Conservation (phyloP, 208 protist genomes). For the Endotrypanum monterogeii region DNA sequence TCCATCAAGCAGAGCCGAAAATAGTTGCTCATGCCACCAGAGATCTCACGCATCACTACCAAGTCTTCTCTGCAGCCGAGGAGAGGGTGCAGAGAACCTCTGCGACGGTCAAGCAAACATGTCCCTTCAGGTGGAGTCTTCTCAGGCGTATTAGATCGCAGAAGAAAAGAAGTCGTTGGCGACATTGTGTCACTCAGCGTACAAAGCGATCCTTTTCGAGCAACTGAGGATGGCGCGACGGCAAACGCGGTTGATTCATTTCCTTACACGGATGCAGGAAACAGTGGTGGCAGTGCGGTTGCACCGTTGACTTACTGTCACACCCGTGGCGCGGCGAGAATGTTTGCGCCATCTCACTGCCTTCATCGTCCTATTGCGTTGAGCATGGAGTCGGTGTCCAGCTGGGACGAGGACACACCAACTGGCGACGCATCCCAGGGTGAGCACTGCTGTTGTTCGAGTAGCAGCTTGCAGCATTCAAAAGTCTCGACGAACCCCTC, state of each 20-base stretch:
- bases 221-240: not conserved
- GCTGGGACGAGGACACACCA: slow-evolving; percentile 19
- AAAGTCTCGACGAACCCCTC: not conserved
- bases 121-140: not conserved
- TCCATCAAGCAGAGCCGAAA: not conserved
- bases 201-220: not conserved
- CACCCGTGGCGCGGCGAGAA: not conserved
- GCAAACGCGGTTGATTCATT: not conserved
- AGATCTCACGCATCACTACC: not conserved
- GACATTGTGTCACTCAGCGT: not conserved
- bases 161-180: not conserved
- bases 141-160: not conserved
- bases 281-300: not conserved
- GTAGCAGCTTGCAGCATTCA: not conserved
- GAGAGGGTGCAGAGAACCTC: slow-evolving; percentile 4
- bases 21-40: not conserved
- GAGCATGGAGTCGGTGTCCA: slow-evolving; percentile 32
- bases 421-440: not conserved
- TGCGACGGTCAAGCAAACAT: not conserved
- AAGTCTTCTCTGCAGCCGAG: slow-evolving; percentile 5
- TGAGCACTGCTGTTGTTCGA: not conserved
- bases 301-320: not conserved
- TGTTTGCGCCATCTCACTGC: slow-evolving; percentile 6
- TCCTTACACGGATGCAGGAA: slow-evolving; percentile 1
- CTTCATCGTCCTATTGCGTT: slow-evolving; percentile 2